Conservation (phyloP, 805 yeast species). For the Ascoidea tarda region DNA sequence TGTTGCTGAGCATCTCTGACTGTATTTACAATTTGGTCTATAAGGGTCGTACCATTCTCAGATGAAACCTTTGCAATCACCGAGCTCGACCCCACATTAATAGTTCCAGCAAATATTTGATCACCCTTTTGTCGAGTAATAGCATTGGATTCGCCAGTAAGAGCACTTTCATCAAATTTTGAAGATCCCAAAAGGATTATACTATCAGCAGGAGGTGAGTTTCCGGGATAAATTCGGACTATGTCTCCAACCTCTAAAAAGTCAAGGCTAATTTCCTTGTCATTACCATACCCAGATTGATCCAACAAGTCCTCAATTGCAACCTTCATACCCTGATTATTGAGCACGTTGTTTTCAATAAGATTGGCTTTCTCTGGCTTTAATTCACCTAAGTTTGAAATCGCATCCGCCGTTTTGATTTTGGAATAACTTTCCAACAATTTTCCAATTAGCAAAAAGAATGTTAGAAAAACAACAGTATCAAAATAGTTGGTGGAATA, state of each 20-base stretch:
- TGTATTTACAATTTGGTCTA: slow-evolving; percentile 55
- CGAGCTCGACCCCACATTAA: slow-evolving; percentile 43
- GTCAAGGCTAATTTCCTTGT: slow-evolving; percentile 23
- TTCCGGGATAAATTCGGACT: slow-evolving; percentile 36
- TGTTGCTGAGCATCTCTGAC: slow-evolving; percentile 64
- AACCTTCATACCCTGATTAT: not conserved
- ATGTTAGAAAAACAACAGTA: slow-evolving; percentile 62
- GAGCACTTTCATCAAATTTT: slow-evolving; percentile 45
- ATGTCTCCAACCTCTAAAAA: slow-evolving; percentile 37
- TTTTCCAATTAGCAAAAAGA: slow-evolving; percentile 60
- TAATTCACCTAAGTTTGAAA: slow-evolving; percentile 35
- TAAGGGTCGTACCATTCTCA: slow-evolving; percentile 46
- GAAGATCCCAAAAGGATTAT: slow-evolving; percentile 31
- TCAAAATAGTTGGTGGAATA: slow-evolving; percentile 61
- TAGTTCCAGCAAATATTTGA: slow-evolving; percentile 59
- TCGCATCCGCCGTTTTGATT: slow-evolving; percentile 51
- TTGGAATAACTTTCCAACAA: slow-evolving; percentile 55
- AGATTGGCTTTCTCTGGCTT: slow-evolving; percentile 37
- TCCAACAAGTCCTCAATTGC: not conserved
- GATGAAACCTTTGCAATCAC: slow-evolving; percentile 42
- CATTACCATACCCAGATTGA: slow-evolving; percentile 12
- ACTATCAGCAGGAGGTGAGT: slow-evolving; percentile 47
- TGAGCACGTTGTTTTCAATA: slow-evolving; percentile 16
- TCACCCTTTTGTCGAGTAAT: slow-evolving; percentile 45
- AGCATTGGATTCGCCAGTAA: slow-evolving; percentile 50